Conservation (phyloP, 148 eudicot genomes). For the Vaccinium myrtillus region DNA sequence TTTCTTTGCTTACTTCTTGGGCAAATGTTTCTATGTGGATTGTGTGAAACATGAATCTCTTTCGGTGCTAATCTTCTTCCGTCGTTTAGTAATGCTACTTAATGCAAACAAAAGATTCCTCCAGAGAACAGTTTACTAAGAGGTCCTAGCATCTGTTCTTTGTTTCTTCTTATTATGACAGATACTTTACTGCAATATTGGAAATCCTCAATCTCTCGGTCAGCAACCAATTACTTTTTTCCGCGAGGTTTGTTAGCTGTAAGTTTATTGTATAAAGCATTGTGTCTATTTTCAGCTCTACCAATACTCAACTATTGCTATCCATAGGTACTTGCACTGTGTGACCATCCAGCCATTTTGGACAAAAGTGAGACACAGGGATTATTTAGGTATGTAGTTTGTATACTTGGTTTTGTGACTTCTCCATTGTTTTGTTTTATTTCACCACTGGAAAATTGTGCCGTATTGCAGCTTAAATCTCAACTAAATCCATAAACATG, state of each 20-base stretch:
- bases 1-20: not conserved
- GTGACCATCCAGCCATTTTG: conserved; percentile 84
- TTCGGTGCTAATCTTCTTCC: not conserved
- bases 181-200: conserved; percentile 93
- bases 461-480: not conserved
- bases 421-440: not conserved
- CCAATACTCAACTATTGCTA: not conserved
- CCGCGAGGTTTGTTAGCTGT: conserved; percentile 62
- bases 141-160: not conserved
- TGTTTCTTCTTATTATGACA: conserved; percentile 28
- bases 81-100: not conserved
- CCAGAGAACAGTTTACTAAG: not conserved
- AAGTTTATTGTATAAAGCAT: not conserved
- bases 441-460: not conserved
- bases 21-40: not conserved
- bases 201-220: conserved; percentile 94
- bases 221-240: conserved; percentile 94
- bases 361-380: conserved; percentile 84
- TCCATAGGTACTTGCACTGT: conserved; percentile 78
- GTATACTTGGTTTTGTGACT: conserved; percentile 7
- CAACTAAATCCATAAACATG: not conserved
- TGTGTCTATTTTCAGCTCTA: not conserved
- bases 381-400: conserved; percentile 61
- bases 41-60: not conserved
- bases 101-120: not conserved